Base-by-base conservation (phyloP, 2,329 filamentous ascomycete genomes). In the Stenocarpella maydis region DNA sequence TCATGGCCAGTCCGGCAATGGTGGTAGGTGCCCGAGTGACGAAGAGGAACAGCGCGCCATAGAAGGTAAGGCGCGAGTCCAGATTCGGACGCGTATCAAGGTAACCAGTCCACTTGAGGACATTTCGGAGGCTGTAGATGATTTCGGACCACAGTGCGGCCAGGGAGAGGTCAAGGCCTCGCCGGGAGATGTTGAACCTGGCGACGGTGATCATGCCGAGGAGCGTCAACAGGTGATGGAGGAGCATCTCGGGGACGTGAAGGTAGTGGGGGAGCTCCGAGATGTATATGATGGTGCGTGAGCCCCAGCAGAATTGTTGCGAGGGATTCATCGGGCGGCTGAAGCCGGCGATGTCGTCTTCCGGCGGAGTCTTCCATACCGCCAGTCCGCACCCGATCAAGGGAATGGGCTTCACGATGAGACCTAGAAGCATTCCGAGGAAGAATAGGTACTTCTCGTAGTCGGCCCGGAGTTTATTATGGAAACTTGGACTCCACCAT, bases 261-360 rank as follows among this genome's bases (percentile, higher is more conserved):
- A 68, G 45, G 45, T 70, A 66, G 65, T 74, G 71, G 15, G 70
- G 71, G 14, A 75, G 37, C 66, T 75, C 74, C 28, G 73, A 69
- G 41, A 74, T 63, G 64, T 71, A 72, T 26, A 73, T 71, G 47
- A 71, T 66, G 5, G 71, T 72, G 14, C 74, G 74, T 21, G 71
- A 72, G 1, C 72, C 74, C 74, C 71, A 75, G 66, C 74, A 75
- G 55, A 69, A 71, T 39, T 75, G 74, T 52, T 75, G 73, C 3
- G 64, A 71, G 8, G 53, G 47, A 53, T 67, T 74, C 28, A 74
- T 69, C 6, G 74, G 69, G 9, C 69, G 50, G 19, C 63, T 67
- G 31, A 74, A 65, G 28, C 74, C 73, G 17, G 65, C 52, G 41
- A 75, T 66, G 58, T 75, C 74, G 34, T 72, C 72, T 60, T 72